Conservation (phyloP, 1,139 yeast species). For the Geotrichum citri-aurantii region DNA sequence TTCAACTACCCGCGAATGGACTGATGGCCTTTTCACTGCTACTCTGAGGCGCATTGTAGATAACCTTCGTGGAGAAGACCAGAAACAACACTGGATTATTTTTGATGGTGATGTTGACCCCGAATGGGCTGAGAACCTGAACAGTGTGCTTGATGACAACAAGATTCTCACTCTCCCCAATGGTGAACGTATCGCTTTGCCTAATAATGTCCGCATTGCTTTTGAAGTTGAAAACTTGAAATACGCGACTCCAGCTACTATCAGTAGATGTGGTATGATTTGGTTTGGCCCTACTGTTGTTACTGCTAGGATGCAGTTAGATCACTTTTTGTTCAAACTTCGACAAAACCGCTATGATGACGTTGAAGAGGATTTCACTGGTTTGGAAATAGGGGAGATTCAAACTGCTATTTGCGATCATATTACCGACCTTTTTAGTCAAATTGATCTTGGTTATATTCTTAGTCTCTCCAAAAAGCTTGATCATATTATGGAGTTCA, state of each 20-base stretch:
- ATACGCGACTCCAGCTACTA: conserved; percentile 82
- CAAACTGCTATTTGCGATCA: conserved; percentile 16
- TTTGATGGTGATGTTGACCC: conserved; percentile 96
- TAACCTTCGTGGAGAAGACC: conserved; percentile 54
- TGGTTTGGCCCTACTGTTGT: conserved; percentile 52
- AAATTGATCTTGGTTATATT: conserved; percentile 22
- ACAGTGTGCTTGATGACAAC: conserved; percentile 89
- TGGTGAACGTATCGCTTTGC: conserved; percentile 75
- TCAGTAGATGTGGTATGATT: conserved; percentile 88
- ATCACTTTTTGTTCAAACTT: conserved; percentile 23
- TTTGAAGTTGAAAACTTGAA: conserved; percentile 71
- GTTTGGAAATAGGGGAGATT: conserved; percentile 17
- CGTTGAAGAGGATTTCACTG: conserved; percentile 30
- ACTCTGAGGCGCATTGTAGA: conserved; percentile 56
- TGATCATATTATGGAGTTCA: conserved; percentile 53
- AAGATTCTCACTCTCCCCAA: conserved; percentile 74
- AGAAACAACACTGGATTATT: conserved; percentile 65
- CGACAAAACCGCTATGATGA: conserved; percentile 26
- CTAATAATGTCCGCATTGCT: conserved; percentile 55
- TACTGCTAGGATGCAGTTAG: conserved; percentile 29
- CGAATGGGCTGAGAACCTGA: conserved; percentile 85
- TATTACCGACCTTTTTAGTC: conserved; percentile 19
- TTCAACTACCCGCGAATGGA: conserved; percentile 81
- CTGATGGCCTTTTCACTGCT: conserved; percentile 76
- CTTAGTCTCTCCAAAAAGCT: conserved; percentile 28